These are phyloP conservation scores for Escovopsis sp. DNA, from an alignment of 2,329 filamentous ascomycete genomes.

Conservation along the genomic window DNA sequence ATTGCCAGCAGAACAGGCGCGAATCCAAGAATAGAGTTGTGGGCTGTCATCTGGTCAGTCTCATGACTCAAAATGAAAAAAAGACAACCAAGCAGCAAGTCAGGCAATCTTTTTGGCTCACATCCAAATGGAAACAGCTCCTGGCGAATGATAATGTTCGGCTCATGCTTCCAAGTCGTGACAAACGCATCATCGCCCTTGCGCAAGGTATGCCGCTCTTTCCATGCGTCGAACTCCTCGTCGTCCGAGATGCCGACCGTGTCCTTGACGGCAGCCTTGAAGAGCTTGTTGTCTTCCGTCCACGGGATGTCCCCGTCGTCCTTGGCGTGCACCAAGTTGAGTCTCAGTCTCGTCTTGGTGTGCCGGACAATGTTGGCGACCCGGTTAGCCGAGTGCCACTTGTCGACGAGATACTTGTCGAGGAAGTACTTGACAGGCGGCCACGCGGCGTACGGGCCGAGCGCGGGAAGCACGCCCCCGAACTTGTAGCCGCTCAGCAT, in stretches of 20 bases:
- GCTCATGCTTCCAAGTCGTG: conserved; percentile 28
- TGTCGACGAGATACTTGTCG: conserved; percentile 54
- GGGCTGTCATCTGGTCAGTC: conserved; percentile 29
- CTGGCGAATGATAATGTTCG: conserved; percentile 35
- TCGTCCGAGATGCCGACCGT: conserved; percentile 24
- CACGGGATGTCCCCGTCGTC: conserved; percentile 76
- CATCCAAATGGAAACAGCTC: conserved; percentile 41
- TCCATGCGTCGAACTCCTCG: conserved; percentile 26
- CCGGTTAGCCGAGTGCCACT: conserved; percentile 60
- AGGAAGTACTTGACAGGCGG: conserved; percentile 49
- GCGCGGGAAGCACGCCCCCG: conserved; percentile 60
- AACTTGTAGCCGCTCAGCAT: conserved; percentile 68
- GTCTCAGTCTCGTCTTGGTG: conserved; percentile 39
- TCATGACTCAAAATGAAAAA: not conserved
- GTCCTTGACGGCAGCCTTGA: conserved; percentile 42
- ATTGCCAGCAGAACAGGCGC: conserved; percentile 49
- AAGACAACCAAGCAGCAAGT: not conserved
- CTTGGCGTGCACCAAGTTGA: conserved; percentile 65
- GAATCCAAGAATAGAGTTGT: conserved; percentile 55
- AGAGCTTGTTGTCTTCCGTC: conserved; percentile 50
- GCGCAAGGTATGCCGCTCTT: conserved; percentile 28
- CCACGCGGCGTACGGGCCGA: conserved; percentile 58
- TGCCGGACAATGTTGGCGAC: conserved; percentile 40
- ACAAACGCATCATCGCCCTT: conserved; percentile 34
- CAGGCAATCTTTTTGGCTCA: conserved; percentile 17